phyloP scores from a whole-genome alignment of 768 basidiomycete genomes.

The Collybiopsis confluens region DNA sequence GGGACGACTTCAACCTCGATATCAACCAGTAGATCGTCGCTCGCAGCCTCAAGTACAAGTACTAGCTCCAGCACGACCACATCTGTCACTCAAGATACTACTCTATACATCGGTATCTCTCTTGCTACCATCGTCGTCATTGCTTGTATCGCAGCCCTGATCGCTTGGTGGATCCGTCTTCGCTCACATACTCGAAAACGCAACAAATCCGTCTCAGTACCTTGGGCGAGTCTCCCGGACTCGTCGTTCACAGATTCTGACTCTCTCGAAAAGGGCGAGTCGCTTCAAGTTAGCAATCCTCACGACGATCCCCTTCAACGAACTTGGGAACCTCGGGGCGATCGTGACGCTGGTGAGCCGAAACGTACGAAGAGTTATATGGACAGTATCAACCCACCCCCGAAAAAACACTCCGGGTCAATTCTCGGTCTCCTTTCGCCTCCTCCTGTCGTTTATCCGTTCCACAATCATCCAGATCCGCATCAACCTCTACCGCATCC shows the following conservation, averaged over 20 bases:
- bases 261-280: constrained; percentile 5
- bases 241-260: not conserved
- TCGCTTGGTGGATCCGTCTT: constrained; percentile 45
- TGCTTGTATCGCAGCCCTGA: constrained; percentile 40
- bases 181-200: constrained; percentile 30
- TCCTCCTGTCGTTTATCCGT: constrained; percentile 11
- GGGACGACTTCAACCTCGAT: not conserved
- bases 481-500: not conserved
- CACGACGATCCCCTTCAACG: constrained; percentile 3
- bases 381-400: constrained; percentile 9
- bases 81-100: constrained; percentile 14
- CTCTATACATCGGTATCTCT: constrained; percentile 48
- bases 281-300: not conserved
- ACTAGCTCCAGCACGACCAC: not conserved
- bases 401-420: constrained; percentile 13
- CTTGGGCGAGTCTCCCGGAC: constrained; percentile 25
- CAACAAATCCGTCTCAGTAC: constrained; percentile 29
- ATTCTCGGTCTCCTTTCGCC: constrained; percentile 18
- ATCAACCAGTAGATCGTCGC: not conserved
- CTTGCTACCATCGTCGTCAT: constrained; percentile 42
- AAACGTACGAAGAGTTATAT: constrained; percentile 27
- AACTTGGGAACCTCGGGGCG: constrained; percentile 33
- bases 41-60: too few species aligned
- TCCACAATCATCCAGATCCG: not conserved
- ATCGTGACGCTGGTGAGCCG: constrained; percentile 40